Evolutionary conservation across 345 rosid genomes (phyloP).

Genomic region (Hypericum androsaemum): DNA sequence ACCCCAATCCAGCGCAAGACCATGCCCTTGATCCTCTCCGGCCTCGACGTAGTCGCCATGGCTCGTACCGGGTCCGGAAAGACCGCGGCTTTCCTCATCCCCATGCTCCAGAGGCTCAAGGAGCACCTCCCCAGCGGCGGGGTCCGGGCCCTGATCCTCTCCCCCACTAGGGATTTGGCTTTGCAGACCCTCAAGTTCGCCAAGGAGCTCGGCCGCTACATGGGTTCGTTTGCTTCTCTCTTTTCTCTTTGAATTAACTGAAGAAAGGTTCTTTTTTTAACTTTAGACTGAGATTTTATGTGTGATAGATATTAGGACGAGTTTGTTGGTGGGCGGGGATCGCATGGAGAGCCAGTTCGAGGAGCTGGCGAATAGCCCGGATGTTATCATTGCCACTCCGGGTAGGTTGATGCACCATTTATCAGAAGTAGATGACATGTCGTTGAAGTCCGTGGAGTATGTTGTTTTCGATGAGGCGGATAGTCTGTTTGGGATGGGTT

Average conservation of each 20-base stretch:
- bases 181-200: slow-evolving; percentile 89
- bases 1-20: slow-evolving; percentile 96
- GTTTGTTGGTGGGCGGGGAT: slow-evolving; percentile 91
- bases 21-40: slow-evolving; percentile 89
- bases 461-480: slow-evolving; percentile 98
- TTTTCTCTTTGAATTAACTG: background rate
- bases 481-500: slow-evolving; percentile 84
- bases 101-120: slow-evolving; percentile 80
- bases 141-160: slow-evolving; percentile 72
- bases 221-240: slow-evolving; percentile 34
- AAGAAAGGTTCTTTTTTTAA: background rate
- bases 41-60: slow-evolving; percentile 95
- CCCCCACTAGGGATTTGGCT: slow-evolving; percentile 94
- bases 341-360: slow-evolving; percentile 91
- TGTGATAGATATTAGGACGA: slow-evolving; percentile 59
- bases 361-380: slow-evolving; percentile 84
- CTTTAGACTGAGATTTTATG: background rate
- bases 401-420: slow-evolving; percentile 95
- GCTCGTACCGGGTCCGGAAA: slow-evolving; percentile 98
- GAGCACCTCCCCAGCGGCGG: slow-evolving; percentile 78
- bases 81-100: slow-evolving; percentile 86
- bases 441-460: slow-evolving; percentile 73
- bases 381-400: slow-evolving; percentile 88
- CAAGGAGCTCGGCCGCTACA: slow-evolving; percentile 76
- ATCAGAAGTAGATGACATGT: slow-evolving; percentile 83